A percentile compares a stretch with the other conserved stretches of the same genome.
phyloP scores from a whole-genome alignment of 495 filamentous ascomycete species.

The Aspergillus diversus region DNA sequence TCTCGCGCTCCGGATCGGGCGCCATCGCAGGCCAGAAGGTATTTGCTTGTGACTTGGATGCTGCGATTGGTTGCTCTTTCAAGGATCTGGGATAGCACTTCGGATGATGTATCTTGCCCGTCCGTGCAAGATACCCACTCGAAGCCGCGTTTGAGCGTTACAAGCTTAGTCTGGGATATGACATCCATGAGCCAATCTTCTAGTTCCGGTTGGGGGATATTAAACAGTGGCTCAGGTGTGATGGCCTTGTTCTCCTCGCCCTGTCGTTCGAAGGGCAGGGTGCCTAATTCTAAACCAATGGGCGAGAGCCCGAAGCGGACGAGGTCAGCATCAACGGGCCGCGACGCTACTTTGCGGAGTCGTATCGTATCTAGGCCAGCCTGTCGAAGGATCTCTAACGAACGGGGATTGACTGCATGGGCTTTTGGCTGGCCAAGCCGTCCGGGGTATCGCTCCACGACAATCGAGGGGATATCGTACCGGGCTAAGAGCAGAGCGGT shows the following conservation, averaged over 20 bases:
- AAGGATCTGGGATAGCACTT: background rate
- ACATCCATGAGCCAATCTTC: conserved; percentile 1
- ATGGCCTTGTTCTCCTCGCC: background rate
- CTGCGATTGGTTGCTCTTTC: background rate
- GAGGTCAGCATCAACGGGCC: background rate
- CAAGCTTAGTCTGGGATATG: background rate
- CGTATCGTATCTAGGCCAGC: background rate
- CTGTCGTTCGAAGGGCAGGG: background rate
- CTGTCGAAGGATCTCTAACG: conserved; percentile 2
- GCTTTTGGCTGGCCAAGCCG: background rate
- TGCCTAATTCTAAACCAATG: background rate
- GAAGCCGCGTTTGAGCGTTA: background rate
- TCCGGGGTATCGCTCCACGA: background rate
- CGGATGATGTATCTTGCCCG: background rate
- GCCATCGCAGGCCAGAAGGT: conserved; percentile 1
- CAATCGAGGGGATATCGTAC: background rate
- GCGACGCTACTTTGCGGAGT: background rate
- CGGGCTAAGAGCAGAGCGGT: background rate
- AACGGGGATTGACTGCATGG: conserved; percentile 5
- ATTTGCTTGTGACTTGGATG: background rate
- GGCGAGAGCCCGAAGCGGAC: background rate
- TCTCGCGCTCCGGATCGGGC: background rate
- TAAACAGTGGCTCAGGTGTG: conserved; percentile 1
- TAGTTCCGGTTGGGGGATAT: background rate
- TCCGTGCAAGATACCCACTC: background rate